Conservation (phyloP, 805 yeast genomes). For the Trichomonascus vanleenenianus region DNA sequence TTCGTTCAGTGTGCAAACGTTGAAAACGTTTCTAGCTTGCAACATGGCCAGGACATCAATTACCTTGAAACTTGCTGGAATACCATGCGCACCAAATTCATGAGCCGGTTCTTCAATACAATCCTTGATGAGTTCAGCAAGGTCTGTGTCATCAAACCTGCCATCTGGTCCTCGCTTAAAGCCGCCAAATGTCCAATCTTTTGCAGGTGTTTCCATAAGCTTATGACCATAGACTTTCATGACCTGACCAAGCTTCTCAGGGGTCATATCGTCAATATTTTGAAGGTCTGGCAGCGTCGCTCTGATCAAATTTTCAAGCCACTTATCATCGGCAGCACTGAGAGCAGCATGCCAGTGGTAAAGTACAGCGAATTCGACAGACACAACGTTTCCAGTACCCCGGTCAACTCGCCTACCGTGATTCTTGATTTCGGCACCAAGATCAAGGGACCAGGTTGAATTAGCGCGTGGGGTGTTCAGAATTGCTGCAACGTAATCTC, state of each 20-base stretch:
- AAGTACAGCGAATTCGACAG: conserved; percentile 2
- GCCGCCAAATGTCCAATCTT: conserved; percentile 2
- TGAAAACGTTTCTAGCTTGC: conserved; percentile 3
- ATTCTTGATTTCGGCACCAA: conserved; percentile 2
- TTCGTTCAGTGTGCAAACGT: conserved; percentile 2
- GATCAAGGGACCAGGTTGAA: conserved; percentile 1
- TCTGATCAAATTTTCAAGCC: not conserved
- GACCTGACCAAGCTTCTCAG: not conserved
- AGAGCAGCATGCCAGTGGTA: conserved; percentile 4
- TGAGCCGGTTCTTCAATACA: conserved; percentile 4
- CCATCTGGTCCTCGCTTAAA: conserved; percentile 2
- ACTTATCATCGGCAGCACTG: conserved; percentile 3
- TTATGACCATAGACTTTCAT: conserved; percentile 1
- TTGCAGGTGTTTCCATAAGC: not conserved
- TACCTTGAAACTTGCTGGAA: conserved; percentile 1
- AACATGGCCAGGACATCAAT: not conserved
- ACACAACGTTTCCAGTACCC: conserved; percentile 3
- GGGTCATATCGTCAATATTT: not conserved
- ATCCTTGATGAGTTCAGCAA: conserved; percentile 2
- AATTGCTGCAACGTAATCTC: conserved; percentile 3
- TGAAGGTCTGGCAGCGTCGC: not conserved
- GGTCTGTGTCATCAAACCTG: not conserved
- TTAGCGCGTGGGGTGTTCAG: conserved; percentile 2
- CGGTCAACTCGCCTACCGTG: not conserved
- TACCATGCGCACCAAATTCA: conserved; percentile 1